Base-by-base conservation (phyloP, 228 moss, liverwort and hornwort species). In the Sphagnum fallax region DNA sequence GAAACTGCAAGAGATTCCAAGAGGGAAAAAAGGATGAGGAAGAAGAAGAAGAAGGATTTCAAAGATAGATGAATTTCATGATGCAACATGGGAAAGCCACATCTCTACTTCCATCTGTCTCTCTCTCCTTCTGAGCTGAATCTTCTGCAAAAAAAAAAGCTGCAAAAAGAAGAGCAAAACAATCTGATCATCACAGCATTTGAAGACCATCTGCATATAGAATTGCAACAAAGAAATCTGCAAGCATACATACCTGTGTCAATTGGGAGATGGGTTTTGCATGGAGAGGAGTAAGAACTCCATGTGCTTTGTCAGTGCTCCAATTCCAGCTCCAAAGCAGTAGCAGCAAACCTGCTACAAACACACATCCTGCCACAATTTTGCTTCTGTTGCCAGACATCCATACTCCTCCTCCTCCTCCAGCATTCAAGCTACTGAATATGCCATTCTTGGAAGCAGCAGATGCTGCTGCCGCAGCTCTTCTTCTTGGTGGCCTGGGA, bases 271-370 rank as follows among this genome's bases (percentile, higher is more conserved):
- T 82, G 47, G 83, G 88, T 60, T 84, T 51, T 49, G 78, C 88
- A 70, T 87, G 83, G 68, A 92, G 91, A 1, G 95, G 95, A 60
- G 92, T 95, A 53, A 95, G 53, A 49, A 85, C 77, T 63, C 92
- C 82, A 18, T 92, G 92, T 0, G 69, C 65, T 51, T 63, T 61
- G 47, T 48, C 66, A 16, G 66, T 16, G 14, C 12, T 59, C 80
- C 73, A 80, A 52, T 60, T 53, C 0, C 67, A 5, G 13, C 10
- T 67, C 13, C 69, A 65, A 32, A 32, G 32, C 32, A 32, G 32
- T 58, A 74, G 10, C 14, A 82, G 32, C 18, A 49, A 63, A 18
- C 48, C 73, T 8, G 51, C 69, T 14, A 75, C 52, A 32, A 82
- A 1, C 3, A 80, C 4, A 65, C 59, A 66, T 32, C 32, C 32